Evolutionary conservation across 306 rosid species (phyloP), one percentile per base, ranked within the genome.

Genomic region (Potentilla sterilis): DNA sequence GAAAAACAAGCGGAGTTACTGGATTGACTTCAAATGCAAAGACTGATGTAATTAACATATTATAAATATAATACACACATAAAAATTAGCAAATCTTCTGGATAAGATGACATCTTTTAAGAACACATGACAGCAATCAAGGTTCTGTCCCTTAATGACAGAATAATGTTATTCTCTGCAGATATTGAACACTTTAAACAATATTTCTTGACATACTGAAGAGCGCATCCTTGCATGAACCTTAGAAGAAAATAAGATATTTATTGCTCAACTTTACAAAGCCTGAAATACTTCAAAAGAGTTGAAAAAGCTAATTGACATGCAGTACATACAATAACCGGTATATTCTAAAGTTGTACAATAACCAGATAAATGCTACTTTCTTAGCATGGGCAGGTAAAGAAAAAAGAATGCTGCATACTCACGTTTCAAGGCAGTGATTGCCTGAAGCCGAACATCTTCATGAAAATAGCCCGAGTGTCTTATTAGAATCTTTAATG

Each of bases 381-480:
- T 58, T 21, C 32, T 13, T 4, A 55, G 49, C 46, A 57, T 21
- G 47, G n/a, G 58, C 61, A 65, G 22, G 40, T 8, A 72, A n/a
- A 54, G 22, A 52, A 37, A 70, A 49, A 49, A 42, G 46, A 63
- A 69, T 79, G 77, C 43, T 64, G 70, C 46, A 28, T 62, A 72
- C 99, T 85, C 79, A 96, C 99, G 78, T 90, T 96, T 93, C 83
- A 96, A 82, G 76, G 88, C 62, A 76, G 77, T 89, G 86, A 92
- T 83, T 81, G 98, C 99, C 80, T 96, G 99, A 78, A 96, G 99
- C 75, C 99, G 88, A 77, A 96, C 99, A 86, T 96, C 99, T 90
- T 91, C 99, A 79, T 96, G 99, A 78, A 96, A 96, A 85, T 92
- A 96, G 40, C 88, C 79, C 1, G 92, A 83, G 77, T 96, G 99